Base-by-base conservation (phyloP, 2,329 filamentous ascomycete genomes). In the Fusarium nygamai region DNA sequence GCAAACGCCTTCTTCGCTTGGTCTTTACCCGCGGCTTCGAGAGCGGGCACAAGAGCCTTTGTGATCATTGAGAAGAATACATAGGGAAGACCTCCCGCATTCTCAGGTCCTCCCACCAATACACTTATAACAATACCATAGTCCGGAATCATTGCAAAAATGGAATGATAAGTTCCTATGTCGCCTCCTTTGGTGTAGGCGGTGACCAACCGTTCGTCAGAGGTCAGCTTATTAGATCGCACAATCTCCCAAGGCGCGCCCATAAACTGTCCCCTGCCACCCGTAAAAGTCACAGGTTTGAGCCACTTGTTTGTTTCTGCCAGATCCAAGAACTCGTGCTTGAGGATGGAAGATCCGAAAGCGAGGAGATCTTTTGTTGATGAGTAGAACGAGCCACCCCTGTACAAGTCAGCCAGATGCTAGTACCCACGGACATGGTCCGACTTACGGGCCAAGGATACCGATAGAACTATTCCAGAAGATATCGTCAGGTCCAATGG, bases 341-440 rank as follows among this genome's bases (percentile, higher is more conserved):
- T 50, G 19, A 70, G 67, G 14, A 70, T 64, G 1, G 58, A 54
- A 2, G 58, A 44, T 2, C 67, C 67, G 29, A 70, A 69, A 10
- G 67, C 46, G 4, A 70, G 67, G 4, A 70, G 51, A 8, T 70
- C 67, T 1, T 69, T 69, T 12, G 51, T 70, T 17, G 65, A 47
- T 8, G 67, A 69, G 24, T 69, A 64, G 27, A 46, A 59, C 6
- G 56, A 61, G 4, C 67, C 67, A 50, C 46, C 65, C n/a, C 67
- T 70, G 24, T 22, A 11, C 16, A 54, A 22, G 33, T 64, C 29
- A 64, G 64, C 8, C 11, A 31, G 7, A n/a, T 1, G 3, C 11
- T 8, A 29, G 6, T 27, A 1, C 12, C 3, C 2, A 3, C 8
- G 1, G 10, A 20, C 2, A 13, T 22, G 11, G 6, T 1, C 7